Evolutionary conservation across 768 basidiomycete species (phyloP).

Genomic region (Coprinopsis strossmayeri): DNA sequence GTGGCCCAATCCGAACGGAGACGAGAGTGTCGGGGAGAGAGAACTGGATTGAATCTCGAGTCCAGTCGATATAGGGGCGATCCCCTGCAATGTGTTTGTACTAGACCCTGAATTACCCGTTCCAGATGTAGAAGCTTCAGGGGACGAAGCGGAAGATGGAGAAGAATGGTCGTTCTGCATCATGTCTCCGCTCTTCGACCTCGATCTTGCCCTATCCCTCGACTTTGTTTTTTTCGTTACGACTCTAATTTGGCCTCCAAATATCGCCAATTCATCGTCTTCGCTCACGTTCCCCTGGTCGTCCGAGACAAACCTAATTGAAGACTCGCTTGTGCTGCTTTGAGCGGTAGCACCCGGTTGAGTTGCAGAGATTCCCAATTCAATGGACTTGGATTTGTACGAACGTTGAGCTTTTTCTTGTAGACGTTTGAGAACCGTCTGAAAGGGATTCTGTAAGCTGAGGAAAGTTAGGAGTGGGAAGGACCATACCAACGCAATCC

Average conservation of each 20-base stretch:
- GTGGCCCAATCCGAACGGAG: no score
- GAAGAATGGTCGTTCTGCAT: background rate
- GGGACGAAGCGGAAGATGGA: background rate
- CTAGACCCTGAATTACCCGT: background rate
- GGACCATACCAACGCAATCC: constrained; percentile 35
- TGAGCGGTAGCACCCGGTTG: no score
- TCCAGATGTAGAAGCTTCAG: background rate
- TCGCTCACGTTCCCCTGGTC: constrained; percentile 17
- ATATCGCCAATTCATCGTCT: constrained; percentile 46
- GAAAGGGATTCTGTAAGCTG: background rate
- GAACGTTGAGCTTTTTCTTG: constrained; percentile 37
- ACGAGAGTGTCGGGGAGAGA: background rate
- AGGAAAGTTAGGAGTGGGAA: background rate
- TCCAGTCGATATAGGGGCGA: background rate
- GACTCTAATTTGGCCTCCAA: constrained; percentile 45
- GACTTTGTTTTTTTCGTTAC: constrained; percentile 25
- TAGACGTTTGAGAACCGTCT: constrained; percentile 34
- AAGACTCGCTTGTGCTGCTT: no score
- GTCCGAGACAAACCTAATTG: constrained; percentile 2
- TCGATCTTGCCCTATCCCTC: constrained; percentile 9
- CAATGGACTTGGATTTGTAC: constrained; percentile 25
- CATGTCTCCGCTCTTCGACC: background rate
- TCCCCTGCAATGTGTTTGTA: background rate
- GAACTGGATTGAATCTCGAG: background rate
- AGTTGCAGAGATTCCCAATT: no score